Base-by-base conservation (phyloP, 1,284 basidiomycete species). In the Porogramme epimiltina region DNA sequence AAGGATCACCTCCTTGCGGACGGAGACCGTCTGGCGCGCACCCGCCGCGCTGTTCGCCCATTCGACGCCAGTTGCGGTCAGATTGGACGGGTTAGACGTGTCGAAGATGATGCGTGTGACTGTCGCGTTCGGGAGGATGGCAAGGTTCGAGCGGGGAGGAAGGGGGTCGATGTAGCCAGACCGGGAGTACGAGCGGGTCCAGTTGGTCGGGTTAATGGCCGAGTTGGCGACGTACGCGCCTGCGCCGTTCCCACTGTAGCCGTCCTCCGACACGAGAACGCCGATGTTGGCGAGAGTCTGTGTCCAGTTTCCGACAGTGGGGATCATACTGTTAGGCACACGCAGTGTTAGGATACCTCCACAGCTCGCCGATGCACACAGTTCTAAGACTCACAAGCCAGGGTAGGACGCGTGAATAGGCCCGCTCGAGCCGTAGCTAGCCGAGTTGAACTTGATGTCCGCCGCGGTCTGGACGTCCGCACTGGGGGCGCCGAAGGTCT, bases 141-240 rank as follows among this genome's bases (percentile, higher is more conserved):
- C 76, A 42, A 90, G 77, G 64, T 91, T 91, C 22, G 74, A 43
- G 40, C 84, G 76, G 13, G 80, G 73, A 3, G 78, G 74, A 23
- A 81, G 70, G 4, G 82, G 77, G 63, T 87, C 84, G 61, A 90
- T 81, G 73, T 91, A 91, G 2, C 80, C 87, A 2, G 80, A 77
- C 48, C 82, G 78, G 3, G 87, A 77, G 69, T 87, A 85, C 6
- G 82, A 87, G 36, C 88, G 79, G 1, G 81, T 82, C 74, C 81
- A 79, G 76, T 85, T 89, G 28, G 67, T 40, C 0, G 81, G 79
- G 69, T 88, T 84, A 67, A 91, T 82, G 25, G 79, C 74, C 13
- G 80, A 83, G 1, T 84, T 80, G 0, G 84, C 80, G 58, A 90
- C 73, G 62, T 77, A 85, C 0, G 73, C 73, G 41, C 83, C 80